Evolutionary conservation across 768 basidiomycete species (phyloP), one percentile per base, ranked within the genome.

Genomic region (Lactarius evosmus): DNA sequence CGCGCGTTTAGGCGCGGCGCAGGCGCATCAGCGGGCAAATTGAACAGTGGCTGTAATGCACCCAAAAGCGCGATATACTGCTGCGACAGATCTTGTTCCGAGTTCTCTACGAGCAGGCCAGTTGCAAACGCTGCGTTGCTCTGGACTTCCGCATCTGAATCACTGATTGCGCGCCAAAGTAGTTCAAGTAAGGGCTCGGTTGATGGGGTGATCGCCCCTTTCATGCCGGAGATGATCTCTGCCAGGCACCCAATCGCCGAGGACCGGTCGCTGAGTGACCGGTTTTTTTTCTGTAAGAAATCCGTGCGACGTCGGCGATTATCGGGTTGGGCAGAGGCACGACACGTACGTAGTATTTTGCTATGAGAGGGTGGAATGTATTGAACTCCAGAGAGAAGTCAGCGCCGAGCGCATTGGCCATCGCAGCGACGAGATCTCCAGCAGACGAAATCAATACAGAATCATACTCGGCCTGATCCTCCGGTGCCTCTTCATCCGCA

Each of bases 121-220:
- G 86, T 81, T 36, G 95, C 96, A 74, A 97, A 99, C 17, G 95
- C 94, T 22, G 95, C 94, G 70, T 98, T 98, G 76, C 93, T 95
- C 70, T 91, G 86, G 9, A 98, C 95, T 76, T 98, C 96, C n/a
- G 87, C 78, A 46, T 98, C 96, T 2, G 80, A 75, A 72, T 98
- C 96, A 63, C 82, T 75, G 16, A 99, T 84, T 9, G 91, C 93
- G 59, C 80, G 82, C 75, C 88, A 88, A 78, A 97, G 90, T 61
- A 98, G 83, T 62, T 91, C 86, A 57, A 95, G 81, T 32, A 99
- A 81, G 17, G 84, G 82, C 68, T 88, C 82, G 1, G 96, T 96
- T 71, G 84, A 91, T 9, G 88, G 85, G 2, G 95, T 96, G 65
- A 98, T 83, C 9, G 89, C 86, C 51, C 76, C 77, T 78, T 95